A percentile compares a stretch with the other conserved stretches of the same genome.
phyloP scores from a whole-genome alignment of 345 rosid species.

The Hevea brasiliensis region DNA sequence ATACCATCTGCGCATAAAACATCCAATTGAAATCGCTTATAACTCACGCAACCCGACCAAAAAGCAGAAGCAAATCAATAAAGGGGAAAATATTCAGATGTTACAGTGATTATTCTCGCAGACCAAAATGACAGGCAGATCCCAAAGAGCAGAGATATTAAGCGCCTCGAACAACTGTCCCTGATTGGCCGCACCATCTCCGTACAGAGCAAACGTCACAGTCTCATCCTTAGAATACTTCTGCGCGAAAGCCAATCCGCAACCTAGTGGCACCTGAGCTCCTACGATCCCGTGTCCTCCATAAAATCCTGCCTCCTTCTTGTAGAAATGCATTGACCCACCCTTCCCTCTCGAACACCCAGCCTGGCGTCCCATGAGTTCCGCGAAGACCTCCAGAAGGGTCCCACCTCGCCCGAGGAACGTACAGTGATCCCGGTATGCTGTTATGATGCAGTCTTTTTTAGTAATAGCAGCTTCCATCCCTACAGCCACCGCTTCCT shows the following conservation, averaged over 20 bases:
- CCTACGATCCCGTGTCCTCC: slow-evolving; percentile 99
- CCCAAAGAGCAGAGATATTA: slow-evolving; percentile 93
- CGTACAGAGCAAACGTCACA: slow-evolving; percentile 81
- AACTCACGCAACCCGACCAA: slow-evolving; percentile 2
- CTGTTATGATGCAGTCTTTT: slow-evolving; percentile 79
- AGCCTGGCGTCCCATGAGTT: slow-evolving; percentile 88
- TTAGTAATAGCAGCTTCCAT: slow-evolving; percentile 95
- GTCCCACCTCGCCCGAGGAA: slow-evolving; percentile 86
- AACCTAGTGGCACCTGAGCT: slow-evolving; percentile 90
- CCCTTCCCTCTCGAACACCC: slow-evolving; percentile 95
- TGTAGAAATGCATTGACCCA: slow-evolving; percentile 96
- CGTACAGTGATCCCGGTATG: slow-evolving; percentile 90
- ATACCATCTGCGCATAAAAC: slow-evolving; percentile 66
- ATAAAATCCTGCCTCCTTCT: slow-evolving; percentile 74
- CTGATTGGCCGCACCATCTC: slow-evolving; percentile 98
- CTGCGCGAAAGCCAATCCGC: slow-evolving; percentile 97
- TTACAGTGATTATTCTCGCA: slow-evolving; percentile 98
- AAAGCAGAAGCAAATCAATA: neutral
- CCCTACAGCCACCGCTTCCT: slow-evolving; percentile 90
- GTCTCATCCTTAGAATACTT: slow-evolving; percentile 81
- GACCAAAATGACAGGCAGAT: slow-evolving; percentile 84
- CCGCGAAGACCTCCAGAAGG: slow-evolving; percentile 64
- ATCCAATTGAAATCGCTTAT: slow-evolving; percentile 11
- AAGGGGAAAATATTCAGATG: neutral
- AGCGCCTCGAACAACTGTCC: slow-evolving; percentile 96